Base-by-base conservation (phyloP, 2,329 filamentous ascomycete genomes). In the Chrysoporthe deuterocubensis region DNA sequence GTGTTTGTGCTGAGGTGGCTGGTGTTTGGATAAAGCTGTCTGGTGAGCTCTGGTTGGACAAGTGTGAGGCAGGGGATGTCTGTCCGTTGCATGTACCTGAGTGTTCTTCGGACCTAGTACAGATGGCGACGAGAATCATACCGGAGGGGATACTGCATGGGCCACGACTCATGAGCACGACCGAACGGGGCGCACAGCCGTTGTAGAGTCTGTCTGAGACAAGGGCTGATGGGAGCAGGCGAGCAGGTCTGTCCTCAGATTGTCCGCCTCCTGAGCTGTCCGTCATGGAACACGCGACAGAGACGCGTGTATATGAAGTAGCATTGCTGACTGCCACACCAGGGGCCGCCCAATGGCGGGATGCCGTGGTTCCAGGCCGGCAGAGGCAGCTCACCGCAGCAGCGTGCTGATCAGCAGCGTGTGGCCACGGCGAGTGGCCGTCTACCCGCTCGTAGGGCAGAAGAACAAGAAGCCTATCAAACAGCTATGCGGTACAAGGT, bases 371-470 rank as follows among this genome's bases (percentile, higher is more conserved):
- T 21, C 13, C 4, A 54, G 50, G 21, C 9, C 13, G 32, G 21
- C 50, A 32, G 11, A 50, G 48, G 50, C 11, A 52, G 50, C 26
- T 54, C 61, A 56, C 13, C 43, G 46, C 21, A 34, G 18, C 37
- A 32, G 48, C 7, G 26, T 60, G 40, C 26, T 44, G n/a, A 43
- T 60, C 40, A 40, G 34, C 54, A 44, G 42, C 9, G 37, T 13
- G 26, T 37, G 26, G 14, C 26, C 43, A 43, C 43, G 37, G 40
- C 34, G 42, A 58, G 40, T 18, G 43, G 62, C 46, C 62, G 37
- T 42, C 52, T 58, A 48, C 54, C 62, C 62, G 32, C 62, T 26
- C 62, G 44, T 65, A 65, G 62, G 62, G 62, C 62, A 57, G 62
- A 65, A 48, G 62, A 65, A 59, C 40, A 7, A 48, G 58, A 46